Conservation (phyloP, 371 early-diverging fungal genomes). For the Mycotypha africana region DNA sequence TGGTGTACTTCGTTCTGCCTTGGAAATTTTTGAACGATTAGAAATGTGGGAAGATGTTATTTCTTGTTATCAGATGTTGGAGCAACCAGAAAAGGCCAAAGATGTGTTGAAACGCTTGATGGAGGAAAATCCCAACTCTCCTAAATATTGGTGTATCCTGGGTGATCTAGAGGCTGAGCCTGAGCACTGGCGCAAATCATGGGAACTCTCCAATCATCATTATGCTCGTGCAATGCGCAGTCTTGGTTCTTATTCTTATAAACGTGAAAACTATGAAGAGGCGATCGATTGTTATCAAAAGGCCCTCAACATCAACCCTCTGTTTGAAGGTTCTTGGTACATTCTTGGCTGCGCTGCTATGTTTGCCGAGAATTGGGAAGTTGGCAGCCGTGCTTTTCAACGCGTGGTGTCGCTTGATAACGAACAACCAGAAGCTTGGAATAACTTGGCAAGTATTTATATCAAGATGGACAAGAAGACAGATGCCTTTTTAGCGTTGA, state of each 20-base stretch:
- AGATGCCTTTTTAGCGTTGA: conserved; percentile 80
- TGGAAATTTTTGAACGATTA: conserved; percentile 89
- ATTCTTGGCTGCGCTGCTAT: conserved; percentile 92
- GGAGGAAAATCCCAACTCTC: conserved; percentile 59
- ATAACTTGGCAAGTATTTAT: conserved; percentile 86
- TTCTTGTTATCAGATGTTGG: conserved; percentile 78
- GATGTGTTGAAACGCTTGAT: conserved; percentile 61
- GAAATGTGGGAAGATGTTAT: conserved; percentile 94
- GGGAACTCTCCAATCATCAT: conserved; percentile 77
- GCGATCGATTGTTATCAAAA: conserved; percentile 58
- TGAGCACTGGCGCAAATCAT: conserved; percentile 78
- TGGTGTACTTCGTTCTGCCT: conserved; percentile 84
- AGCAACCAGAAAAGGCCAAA: conserved; percentile 80
- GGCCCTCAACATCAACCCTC: conserved; percentile 88
- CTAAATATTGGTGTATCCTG: conserved; percentile 83
- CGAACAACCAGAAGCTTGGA: conserved; percentile 95
- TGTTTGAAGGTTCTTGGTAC: conserved; percentile 95
- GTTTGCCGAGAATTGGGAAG: conserved; percentile 73
- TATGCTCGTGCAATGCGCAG: conserved; percentile 93
- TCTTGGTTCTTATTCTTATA: conserved; percentile 79
- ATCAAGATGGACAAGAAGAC: conserved; percentile 57
- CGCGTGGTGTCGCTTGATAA: conserved; percentile 70
- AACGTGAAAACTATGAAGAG: conserved; percentile 44
- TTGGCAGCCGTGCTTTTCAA: conserved; percentile 71
- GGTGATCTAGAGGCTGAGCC: conserved; percentile 84